These are phyloP conservation scores for Thalassiosira sp. DNA, from an alignment of 352 stramenopile genomes.

Conservation along the genomic window DNA sequence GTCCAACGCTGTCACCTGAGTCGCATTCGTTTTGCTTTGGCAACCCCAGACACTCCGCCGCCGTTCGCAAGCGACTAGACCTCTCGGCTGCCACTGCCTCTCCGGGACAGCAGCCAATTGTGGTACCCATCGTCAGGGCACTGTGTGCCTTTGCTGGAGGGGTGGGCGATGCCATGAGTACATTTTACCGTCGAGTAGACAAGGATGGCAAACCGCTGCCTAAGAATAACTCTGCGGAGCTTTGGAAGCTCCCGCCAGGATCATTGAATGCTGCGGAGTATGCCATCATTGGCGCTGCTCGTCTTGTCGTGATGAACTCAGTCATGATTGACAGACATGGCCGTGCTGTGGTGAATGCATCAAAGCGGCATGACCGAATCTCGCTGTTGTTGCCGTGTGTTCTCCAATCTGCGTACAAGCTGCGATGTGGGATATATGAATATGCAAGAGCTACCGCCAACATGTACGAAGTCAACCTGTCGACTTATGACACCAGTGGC, in stretches of 20 bases:
- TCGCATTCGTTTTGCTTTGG: conserved; percentile 10
- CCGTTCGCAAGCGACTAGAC: conserved; percentile 25
- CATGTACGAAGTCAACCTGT: conserved; percentile 17
- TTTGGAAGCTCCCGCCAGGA: conserved; percentile 32
- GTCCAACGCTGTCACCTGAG: not conserved
- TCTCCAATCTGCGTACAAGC: conserved; percentile 48
- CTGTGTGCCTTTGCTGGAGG: conserved; percentile 61
- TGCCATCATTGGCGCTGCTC: conserved; percentile 43
- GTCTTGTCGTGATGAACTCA: conserved; percentile 47
- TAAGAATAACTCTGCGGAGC: conserved; percentile 4
- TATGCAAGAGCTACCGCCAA: conserved; percentile 31
- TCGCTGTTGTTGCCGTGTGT: conserved; percentile 60
- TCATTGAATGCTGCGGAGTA: conserved; percentile 34
- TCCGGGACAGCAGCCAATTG: conserved; percentile 25
- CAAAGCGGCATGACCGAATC: conserved; percentile 34
- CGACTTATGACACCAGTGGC: conserved; percentile 24
- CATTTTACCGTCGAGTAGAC: conserved; percentile 18
- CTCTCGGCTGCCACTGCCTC: conserved; percentile 19
- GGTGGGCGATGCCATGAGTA: conserved; percentile 50
- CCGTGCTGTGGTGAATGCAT: not conserved
- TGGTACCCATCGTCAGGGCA: conserved; percentile 52
- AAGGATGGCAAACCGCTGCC: conserved; percentile 4
- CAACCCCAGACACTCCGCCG: conserved; percentile 7
- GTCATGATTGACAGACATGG: conserved; percentile 12
- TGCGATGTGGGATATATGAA: conserved; percentile 49